Base-by-base conservation (phyloP, 2,329 filamentous ascomycete genomes). In the Metarhizium guizhouense region DNA sequence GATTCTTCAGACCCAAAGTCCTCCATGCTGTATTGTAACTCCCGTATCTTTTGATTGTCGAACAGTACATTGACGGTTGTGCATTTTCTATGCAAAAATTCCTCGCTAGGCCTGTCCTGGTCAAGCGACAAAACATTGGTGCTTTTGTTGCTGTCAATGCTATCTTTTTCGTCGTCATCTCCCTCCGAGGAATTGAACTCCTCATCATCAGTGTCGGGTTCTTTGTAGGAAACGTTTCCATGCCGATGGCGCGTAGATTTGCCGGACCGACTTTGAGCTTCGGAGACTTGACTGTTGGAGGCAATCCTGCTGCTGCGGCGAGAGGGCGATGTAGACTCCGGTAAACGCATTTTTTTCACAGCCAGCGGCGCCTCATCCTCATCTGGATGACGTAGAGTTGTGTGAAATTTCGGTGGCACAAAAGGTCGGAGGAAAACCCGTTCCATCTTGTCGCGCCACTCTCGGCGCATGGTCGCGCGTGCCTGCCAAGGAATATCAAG, bases 401-500 rank as follows among this genome's bases (percentile, higher is more conserved):
- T 60, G 45, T 59, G 54, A 20, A 56, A 61, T 34, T 54, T 62
- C 1, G 81, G 81, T 3, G 76, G 67, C 20, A 70, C 60, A 16
- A 68, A 70, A 2, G 68, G 71, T 16, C 82, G 76, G 51, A 84
- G 76, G 63, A 90, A 92, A 3, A 90, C 79, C 13, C 75, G 77
- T 55, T 84, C 80, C 53, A 96, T 74, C 59, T 78, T 84, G n/a
- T 80, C 76, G 52, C 84, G 84, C 89, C 91, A 95, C 60, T 83
- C 81, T 61, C 87, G 83, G 43, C 92, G 82, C 64, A 96, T 86
- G n/a, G 80, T 79, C 18, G 88, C 88, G 47, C 93, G 83, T 65
- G 90, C 83, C 58, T 90, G 85, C 89, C 91, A 96, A 11, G 87
- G 85, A 49, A 84, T 81, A 64, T 92, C 84, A 51, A 96, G 76